Evolutionary conservation across 192 early-diverging fungal genomes (phyloP), one percentile per base, ranked within the genome.

Genomic region (Coemansia sp.): DNA sequence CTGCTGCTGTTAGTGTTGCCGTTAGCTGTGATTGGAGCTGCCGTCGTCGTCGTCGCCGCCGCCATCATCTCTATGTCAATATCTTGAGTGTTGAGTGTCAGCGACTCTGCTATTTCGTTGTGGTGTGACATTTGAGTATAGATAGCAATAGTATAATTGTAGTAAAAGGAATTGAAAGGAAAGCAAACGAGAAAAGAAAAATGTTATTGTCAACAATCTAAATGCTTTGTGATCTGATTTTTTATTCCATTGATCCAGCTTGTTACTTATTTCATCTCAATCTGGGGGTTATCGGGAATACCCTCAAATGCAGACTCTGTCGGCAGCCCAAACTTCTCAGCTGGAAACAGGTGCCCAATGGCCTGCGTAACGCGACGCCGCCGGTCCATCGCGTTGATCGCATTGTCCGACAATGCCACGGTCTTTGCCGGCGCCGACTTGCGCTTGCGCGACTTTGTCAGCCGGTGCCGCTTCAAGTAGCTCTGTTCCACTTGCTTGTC

Each of bases 401-500:
- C 87, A 36, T 87, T 88, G 49, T 93, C 91, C 0, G 91, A 90
- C n/a, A 93, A 71, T 0, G 82, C 81, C 38, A 82, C 87, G 1
- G 88, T 78, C 20, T 83, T 83, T 2, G 65, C 62, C 4, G 80
- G 83, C 6, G 74, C 79, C 32, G 82, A 82, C 79, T 89, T 90
- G 61, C 87, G 87, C 75, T 91, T 91, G 77, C 89, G 88, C 35
- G 89, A 88, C 67, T 91, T 91, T 72, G 86, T 87, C 58, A 78
- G 83, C 31, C 88, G 82, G 81, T 94, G 92, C 57, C 95, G 86
- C 75, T 94, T 94, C 24, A 90, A 71, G 66, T 94, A 98, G 68
- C 88, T 87, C 70, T 90, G 87, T 70, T 96, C 95, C 19, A 98
- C 90, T 73, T 93, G 91, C 71, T 90, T 92, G 69, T 97, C 94